Evolutionary conservation across 768 basidiomycete species (phyloP), one percentile per base, ranked within the genome.

Genomic region (Leccinum variicolor): DNA sequence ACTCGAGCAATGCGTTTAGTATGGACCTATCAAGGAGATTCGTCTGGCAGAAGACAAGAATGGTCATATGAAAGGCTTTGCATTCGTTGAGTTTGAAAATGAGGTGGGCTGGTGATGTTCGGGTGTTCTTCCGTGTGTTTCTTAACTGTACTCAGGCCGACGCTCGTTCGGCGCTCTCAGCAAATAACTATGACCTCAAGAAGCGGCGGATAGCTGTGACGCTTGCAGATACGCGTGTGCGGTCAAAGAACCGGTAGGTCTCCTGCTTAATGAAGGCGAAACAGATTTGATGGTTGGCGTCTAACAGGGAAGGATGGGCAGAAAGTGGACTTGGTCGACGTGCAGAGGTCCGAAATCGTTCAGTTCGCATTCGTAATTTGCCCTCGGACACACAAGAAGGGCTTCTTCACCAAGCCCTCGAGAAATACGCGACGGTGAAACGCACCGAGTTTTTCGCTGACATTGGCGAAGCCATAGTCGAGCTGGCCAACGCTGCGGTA

Each of bases 201-300:
- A 92, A 87, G 60, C 84, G 94, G n/a, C 83, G 89, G 14, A 90
- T 98, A 48, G 89, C 88, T 2, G 93, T 97, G 25, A 95, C 93
- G 0, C 75, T 94, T 17, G 86, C 92, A 4, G 92, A 96, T 70
- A 78, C 85, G 17, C 86, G 87, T 7, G 82, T 80, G 11, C 81
- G 82, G 25, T 74, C 80, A 6, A 79, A 77, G 50, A 77, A 76
- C 62, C 77, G 76, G 88, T 87, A 47, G 51, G 77, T 69, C 36
- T 31, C 34, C 4, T 55, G 25, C n/a, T n/a, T 13, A 14, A 21
- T 47, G 17, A 47, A 17, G 6, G 21, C 5, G 47, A 28, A 15
- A 11, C 4, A 6, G 17, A 45, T 15, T 47, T 50, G 7, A 56
- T 23, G 53, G 3, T 47, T 41, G 50, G 13, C 41, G 3, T 31